phyloP scores from a whole-genome alignment of 139 green algal species.

The Deuterostichococcus epilithicus region DNA sequence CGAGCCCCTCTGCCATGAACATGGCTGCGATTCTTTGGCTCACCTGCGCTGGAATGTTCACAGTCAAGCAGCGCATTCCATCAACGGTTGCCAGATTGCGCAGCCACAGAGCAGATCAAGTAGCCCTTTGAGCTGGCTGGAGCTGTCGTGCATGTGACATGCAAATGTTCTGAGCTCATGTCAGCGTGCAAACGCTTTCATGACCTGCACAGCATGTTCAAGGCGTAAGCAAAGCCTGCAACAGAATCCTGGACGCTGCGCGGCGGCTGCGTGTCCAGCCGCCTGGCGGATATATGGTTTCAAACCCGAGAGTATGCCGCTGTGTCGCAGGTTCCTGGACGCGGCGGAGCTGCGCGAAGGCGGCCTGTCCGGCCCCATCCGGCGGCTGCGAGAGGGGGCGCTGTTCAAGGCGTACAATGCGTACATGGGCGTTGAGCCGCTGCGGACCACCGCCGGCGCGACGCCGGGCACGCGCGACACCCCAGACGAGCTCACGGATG shows the following conservation, averaged over 20 bases:
- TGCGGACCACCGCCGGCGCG: slow-evolving; percentile 45
- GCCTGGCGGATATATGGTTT: not conserved
- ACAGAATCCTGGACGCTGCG: not conserved
- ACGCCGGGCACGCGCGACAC: slow-evolving; percentile 52
- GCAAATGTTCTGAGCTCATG: not conserved
- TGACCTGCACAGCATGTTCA: no score
- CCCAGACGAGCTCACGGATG: slow-evolving; percentile 50
- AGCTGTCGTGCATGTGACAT: not conserved
- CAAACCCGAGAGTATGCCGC: not conserved
- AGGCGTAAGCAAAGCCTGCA: no score
- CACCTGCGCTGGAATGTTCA: not conserved
- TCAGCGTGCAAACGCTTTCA: not conserved
- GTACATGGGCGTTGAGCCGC: slow-evolving; percentile 29
- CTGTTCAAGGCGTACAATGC: not conserved
- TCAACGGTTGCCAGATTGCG: no score
- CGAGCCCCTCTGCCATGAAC: not conserved
- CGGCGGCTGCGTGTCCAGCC: slow-evolving; percentile 6
- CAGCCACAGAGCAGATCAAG: not conserved
- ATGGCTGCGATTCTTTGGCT: not conserved
- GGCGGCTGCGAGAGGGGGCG: not conserved
- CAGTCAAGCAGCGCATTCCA: not conserved
- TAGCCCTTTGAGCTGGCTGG: not conserved
- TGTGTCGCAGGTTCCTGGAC: not conserved
- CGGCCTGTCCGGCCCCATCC: not conserved
- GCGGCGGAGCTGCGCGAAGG: not conserved